These are phyloP conservation scores for Actinomortierella wolfii DNA, from an alignment of 371 early-diverging fungal species.

Conservation along the genomic window DNA sequence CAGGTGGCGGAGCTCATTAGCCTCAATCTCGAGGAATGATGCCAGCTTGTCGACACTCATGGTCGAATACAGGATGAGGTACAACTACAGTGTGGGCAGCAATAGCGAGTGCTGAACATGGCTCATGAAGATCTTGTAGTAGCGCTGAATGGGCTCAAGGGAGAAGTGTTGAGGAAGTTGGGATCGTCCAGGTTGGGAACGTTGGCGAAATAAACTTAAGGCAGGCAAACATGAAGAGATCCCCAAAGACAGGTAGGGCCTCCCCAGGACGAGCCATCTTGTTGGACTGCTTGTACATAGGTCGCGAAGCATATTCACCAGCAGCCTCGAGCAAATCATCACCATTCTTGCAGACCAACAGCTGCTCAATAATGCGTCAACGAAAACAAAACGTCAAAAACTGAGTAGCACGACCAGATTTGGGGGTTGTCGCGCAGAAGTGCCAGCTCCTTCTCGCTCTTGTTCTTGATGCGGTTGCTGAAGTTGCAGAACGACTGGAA, in stretches of 20 bases:
- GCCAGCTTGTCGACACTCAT: slow-evolving; percentile 90
- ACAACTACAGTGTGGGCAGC: slow-evolving; percentile 88
- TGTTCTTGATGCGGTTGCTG: slow-evolving; percentile 84
- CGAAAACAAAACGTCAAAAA: slow-evolving; percentile 92
- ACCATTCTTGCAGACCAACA: slow-evolving; percentile 85
- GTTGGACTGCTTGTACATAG: slow-evolving; percentile 87
- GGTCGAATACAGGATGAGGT: slow-evolving; percentile 93
- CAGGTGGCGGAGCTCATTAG: slow-evolving; percentile 72
- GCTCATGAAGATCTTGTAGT: slow-evolving; percentile 81
- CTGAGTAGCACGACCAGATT: slow-evolving; percentile 95
- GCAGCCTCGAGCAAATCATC: slow-evolving; percentile 86
- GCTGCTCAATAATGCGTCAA: slow-evolving; percentile 92
- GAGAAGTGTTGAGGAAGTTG: slow-evolving; percentile 27
- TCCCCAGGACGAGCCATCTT: slow-evolving; percentile 84
- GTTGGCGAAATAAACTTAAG: slow-evolving; percentile 94
- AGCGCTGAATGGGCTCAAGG: slow-evolving; percentile 74
- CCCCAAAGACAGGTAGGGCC: slow-evolving; percentile 78
- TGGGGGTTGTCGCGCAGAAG: slow-evolving; percentile 83
- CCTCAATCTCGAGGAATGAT: slow-evolving; percentile 81
- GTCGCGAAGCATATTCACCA: slow-evolving; percentile 77
- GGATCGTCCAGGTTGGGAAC: slow-evolving; percentile 73
- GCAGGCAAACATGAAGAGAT: slow-evolving; percentile 89
- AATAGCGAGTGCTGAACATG: slow-evolving; percentile 85
- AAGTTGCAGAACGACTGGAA: slow-evolving; percentile 96
- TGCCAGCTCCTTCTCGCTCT: slow-evolving; percentile 80